Percentiles rank a stretch among this genome's conserved stretches.
phyloP scores from a whole-genome alignment of 73 alveolate genomes.

The Uronychia binucleata region DNA sequence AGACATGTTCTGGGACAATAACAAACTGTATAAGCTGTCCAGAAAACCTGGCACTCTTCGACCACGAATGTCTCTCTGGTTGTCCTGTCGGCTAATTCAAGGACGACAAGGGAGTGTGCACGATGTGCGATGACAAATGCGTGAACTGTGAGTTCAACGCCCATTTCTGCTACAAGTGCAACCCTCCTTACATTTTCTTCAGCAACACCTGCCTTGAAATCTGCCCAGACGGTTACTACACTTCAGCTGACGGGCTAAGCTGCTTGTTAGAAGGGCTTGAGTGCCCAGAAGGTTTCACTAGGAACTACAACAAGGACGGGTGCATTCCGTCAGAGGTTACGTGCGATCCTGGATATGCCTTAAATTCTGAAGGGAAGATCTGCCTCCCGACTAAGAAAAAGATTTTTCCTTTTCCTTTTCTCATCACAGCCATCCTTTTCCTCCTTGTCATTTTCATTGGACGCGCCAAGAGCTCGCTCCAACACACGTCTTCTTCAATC shows the following conservation, averaged over 20 bases:
- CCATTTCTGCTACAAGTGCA: constrained; percentile 32
- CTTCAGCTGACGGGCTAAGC: constrained; percentile 6
- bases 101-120: constrained; percentile 21
- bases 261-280: constrained; percentile 57
- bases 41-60: constrained; percentile 23
- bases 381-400: constrained; percentile 50
- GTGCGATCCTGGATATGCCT: constrained; percentile 44
- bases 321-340: constrained; percentile 54
- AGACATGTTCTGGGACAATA: constrained; percentile 50
- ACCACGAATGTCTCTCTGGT: constrained; percentile 16
- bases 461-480: constrained; percentile 21
- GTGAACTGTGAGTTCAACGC: constrained; percentile 37
- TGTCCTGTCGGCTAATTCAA: constrained; percentile 41
- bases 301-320: constrained; percentile 46
- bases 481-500: constrained; percentile 19
- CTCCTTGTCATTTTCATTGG: constrained; percentile 29
- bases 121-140: constrained; percentile 35
- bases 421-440: constrained; percentile 17
- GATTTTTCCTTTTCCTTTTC: constrained; percentile 67
- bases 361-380: constrained; percentile 36
- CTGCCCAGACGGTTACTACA: constrained; percentile 55
- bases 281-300: constrained; percentile 47
- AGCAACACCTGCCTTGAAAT: constrained; percentile 40
- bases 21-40: constrained; percentile 37
- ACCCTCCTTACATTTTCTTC: constrained; percentile 21